Base-by-base conservation (phyloP, 306 rosid species). In the Lathyrus aphaca region DNA sequence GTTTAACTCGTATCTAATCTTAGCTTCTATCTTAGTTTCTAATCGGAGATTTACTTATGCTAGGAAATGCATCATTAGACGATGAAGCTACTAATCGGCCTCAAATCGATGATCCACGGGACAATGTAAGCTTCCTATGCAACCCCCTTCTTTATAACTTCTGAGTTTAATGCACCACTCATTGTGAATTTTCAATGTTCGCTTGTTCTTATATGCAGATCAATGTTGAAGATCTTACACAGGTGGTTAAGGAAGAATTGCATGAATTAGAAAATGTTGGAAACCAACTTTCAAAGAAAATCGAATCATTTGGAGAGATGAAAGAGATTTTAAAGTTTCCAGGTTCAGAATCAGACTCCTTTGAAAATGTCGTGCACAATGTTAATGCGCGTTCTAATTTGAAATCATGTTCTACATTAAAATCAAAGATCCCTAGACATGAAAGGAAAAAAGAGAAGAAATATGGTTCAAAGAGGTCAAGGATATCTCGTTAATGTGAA, bases 371-470 rank as follows among this genome's bases (percentile, higher is more conserved):
- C n/a, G n/a, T n/a, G 37, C 37, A 30, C 37, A 30, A 30, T 67
- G 29, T 15, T 19, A 15, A 48, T 6, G 16, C 60, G 51, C 65
- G 18, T n/a, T n/a, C n/a, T n/a, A n/a, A n/a, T n/a, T n/a, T n/a
- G n/a, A n/a, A n/a, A 53, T 21, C 81, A 17, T 68, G 51, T 46
- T 60, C 79, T 48, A 8, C 83, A 51, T 73, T 57, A 59, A 83
- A 80, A 71, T n/a, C n/a, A n/a, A n/a, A n/a, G n/a, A n/a, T n/a
- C n/a, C n/a, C 81, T n/a, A 66, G 59, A 81, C 83, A 62, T 16
- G 83, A 79, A 62, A 85, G 84, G 72, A 78, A 77, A 42, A 73
- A 81, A 73, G 85, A 71, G 82, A 78, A 72, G 74, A 86, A 67
- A 53, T 54, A 68, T 18, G 64, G 80, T 63, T 66, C 71, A 10